Evolutionary conservation across 371 early-diverging fungal genomes (phyloP), one percentile per base, ranked within the genome.

Genomic region (Mucor plumbeus): DNA sequence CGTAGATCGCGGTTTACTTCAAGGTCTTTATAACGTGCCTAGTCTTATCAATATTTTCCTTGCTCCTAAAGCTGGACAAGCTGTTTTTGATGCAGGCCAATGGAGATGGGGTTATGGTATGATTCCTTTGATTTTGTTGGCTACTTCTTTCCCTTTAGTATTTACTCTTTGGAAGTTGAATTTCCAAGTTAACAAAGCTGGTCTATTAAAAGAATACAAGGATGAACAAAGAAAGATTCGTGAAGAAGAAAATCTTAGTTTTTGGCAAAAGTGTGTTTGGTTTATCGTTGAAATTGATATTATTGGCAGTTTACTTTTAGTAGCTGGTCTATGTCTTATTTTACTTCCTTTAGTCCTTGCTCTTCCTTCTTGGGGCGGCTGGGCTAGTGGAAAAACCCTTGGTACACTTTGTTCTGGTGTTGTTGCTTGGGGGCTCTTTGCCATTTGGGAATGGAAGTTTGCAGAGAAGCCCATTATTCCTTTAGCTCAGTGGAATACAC

Each of bases 381-480:
- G 85, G 85, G 7, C 39, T 5, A 69, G 69, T 17, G 64, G 61
- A 5, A 73, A 10, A 11, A 73, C 69, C 0, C 62, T 72, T 39
- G 68, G 69, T 44, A 69, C 67, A 4, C 39, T 73, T 6, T 43
- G 66, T 19, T 64, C 55, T 59, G 83, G 80, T 54, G 50, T 80
- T 21, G 41, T 69, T 35, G 63, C 58, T 11, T 66, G 75, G 66
- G 59, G 55, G 26, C 64, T 82, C 13, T 74, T 86, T 58, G 66
- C 53, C 35, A n/a, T 75, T 48, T 86, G 83, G 82, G 86, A 86
- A 65, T 61, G 71, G 75, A 82, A 78, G 53, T 70, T 67, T 59
- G 80, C 86, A 10, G 26, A 44, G 36, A 79, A 75, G 31, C 86
- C 84, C 13, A 71, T 86, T 19, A 76, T 86, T 67, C 80, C 86